phyloP scores from a whole-genome alignment of 805 yeast species.

The Ogataea haglerorum region DNA sequence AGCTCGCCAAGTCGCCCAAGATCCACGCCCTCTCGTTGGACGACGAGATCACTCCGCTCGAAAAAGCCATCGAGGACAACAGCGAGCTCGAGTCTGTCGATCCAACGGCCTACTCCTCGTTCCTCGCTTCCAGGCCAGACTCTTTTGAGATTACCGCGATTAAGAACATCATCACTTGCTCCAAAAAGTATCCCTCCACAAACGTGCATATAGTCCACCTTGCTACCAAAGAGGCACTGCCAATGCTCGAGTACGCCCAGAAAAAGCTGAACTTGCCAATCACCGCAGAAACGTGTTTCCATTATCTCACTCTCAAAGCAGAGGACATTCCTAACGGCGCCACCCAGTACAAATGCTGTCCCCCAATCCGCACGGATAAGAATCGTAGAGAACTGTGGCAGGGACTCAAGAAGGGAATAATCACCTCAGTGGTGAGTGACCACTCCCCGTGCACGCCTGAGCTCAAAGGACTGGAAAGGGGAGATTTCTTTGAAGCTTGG shows the following conservation, averaged over 20 bases:
- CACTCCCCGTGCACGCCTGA: conserved; percentile 97
- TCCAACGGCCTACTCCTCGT: conserved; percentile 66
- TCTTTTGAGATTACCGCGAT: conserved; percentile 84
- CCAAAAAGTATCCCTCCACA: conserved; percentile 53
- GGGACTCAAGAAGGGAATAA: conserved; percentile 61
- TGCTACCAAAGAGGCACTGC: conserved; percentile 81
- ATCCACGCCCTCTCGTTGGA: conserved; percentile 17
- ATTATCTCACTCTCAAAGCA: conserved; percentile 73
- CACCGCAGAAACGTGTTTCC: conserved; percentile 93
- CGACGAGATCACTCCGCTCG: conserved; percentile 27
- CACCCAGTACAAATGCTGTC: conserved; percentile 90
- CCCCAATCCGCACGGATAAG: conserved; percentile 78
- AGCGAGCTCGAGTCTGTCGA: conserved; percentile 42
- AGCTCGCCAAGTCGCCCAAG: conserved; percentile 35
- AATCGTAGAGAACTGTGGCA: conserved; percentile 76
- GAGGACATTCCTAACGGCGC: conserved; percentile 74
- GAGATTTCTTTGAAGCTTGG: conserved; percentile 93
- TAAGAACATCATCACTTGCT: conserved; percentile 61
- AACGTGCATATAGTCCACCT: conserved; percentile 88
- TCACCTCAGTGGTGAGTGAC: conserved; percentile 87
- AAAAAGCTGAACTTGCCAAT: conserved; percentile 50
- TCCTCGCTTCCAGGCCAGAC: conserved; percentile 85
- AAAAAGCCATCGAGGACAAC: conserved; percentile 18
- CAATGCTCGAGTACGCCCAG: conserved; percentile 66
- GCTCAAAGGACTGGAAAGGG: conserved; percentile 72